Base-by-base conservation (phyloP, 179 eudicot species). In the Beta lomatogona region DNA sequence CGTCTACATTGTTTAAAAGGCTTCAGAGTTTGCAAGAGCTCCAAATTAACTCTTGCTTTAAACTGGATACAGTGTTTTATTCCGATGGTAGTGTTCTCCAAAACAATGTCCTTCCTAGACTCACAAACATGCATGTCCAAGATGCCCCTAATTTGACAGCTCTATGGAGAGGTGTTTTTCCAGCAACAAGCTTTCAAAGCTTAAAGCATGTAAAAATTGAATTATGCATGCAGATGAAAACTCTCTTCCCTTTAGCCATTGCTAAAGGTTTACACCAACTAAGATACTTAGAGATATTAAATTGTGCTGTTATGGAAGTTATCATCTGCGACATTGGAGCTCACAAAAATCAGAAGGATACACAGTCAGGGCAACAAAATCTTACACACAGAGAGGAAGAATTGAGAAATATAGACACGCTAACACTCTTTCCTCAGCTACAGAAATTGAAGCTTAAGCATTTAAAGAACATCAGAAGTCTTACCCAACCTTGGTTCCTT, bases 241-340 rank as follows among this genome's bases (percentile, higher is more conserved):
- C 2, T 54, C 78, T 85, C 41, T 82, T 86, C 55, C 55, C 69
- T 12, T 25, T 80, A n/a, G 59, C 73, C 28, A 55, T 80, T 80
- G 83, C 85, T 25, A 41, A 45, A 71, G 13, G 73, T 9, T 45
- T 82, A 48, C 72, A 63, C 54, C 88, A 83, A 21, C 44, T 83
- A 78, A 73, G 83, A 64, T 50, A 67, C 41, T 41, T 86, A 68
- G 86, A 86, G 75, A 54, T 86, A 52, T 66, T 82, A 58, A 9
- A 80, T 41, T 86, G 86, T 59, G 83, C 71, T 18, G 68, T 60
- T 28, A 50, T 83, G 71, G 82, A 82, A 68, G 28, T 1, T 25
- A 25, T 25, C 28, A 25, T 25, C 0, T 25, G 28, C 28, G 28
- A 25, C 28, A 25, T 25, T 25, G 28, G 28, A 25, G 28, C 28